Conservation (phyloP, 306 rosid genomes). For the Clitoria ternatea region DNA sequence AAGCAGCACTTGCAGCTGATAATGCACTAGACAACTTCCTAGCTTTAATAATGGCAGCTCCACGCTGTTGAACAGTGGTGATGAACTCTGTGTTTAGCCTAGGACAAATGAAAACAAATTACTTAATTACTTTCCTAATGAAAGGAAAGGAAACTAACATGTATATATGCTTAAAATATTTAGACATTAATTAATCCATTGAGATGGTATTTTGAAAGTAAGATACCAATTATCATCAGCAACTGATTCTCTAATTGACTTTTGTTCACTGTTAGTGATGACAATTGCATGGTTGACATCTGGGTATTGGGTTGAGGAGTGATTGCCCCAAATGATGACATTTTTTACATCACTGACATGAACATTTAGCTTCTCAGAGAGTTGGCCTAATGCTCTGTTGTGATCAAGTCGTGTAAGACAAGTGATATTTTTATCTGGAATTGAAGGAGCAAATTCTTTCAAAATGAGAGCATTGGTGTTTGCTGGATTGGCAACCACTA, state of each 20-base stretch:
- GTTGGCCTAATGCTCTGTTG: slow-evolving; percentile 85
- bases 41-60: slow-evolving; percentile 98
- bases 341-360: slow-evolving; percentile 71
- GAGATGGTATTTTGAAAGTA: not conserved
- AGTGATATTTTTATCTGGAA: slow-evolving; percentile 72
- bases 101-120: not conserved
- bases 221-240: slow-evolving; percentile 62
- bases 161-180: not conserved
- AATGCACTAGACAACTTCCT: slow-evolving; percentile 92
- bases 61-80: slow-evolving; percentile 93
- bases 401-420: slow-evolving; percentile 93
- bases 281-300: slow-evolving; percentile 82
- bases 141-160: not conserved
- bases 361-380: slow-evolving; percentile 70
- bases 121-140: not conserved
- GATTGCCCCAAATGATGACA: slow-evolving; percentile 91
- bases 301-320: slow-evolving; percentile 93
- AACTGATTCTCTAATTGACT: slow-evolving; percentile 52
- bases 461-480: slow-evolving; percentile 84
- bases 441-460: slow-evolving; percentile 84
- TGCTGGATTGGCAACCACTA: slow-evolving; percentile 96
- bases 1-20: slow-evolving; percentile 97
- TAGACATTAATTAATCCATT: not conserved
- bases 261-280: slow-evolving; percentile 26
- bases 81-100: slow-evolving; percentile 80